A percentile compares a stretch with the other conserved stretches of the same genome.
phyloP scores from a whole-genome alignment of 441 rosid genomes.

The Croton setiger region DNA sequence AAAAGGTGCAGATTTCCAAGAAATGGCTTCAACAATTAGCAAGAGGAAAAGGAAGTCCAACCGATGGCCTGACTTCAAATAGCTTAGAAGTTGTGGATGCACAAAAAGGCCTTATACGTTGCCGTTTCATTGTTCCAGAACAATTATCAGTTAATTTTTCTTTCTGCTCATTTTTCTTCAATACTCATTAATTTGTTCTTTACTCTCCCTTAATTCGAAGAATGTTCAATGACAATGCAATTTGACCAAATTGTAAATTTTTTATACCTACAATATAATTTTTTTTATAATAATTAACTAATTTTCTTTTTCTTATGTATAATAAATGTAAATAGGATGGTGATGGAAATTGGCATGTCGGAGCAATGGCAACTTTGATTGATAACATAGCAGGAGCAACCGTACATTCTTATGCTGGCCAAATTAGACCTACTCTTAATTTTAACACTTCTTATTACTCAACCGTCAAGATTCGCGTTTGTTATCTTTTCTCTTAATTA shows the following conservation, averaged over 20 bases:
- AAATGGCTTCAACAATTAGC: conserved; percentile 24
- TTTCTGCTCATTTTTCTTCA: no score
- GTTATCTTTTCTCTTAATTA: neutral
- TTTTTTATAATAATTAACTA: no score
- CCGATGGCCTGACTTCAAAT: conserved; percentile 20
- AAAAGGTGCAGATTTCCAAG: neutral
- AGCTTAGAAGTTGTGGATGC: conserved; percentile 26
- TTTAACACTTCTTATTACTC: conserved; percentile 46
- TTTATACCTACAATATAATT: no score
- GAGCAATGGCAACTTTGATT: conserved; percentile 48
- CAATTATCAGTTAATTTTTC: conserved; percentile 26
- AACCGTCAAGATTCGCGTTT: conserved; percentile 46
- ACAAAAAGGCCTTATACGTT: conserved; percentile 27
- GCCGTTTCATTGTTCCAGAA: conserved; percentile 34
- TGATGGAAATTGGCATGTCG: conserved; percentile 55
- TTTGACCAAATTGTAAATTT: no score
- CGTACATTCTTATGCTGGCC: conserved; percentile 33
- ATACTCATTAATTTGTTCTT: neutral
- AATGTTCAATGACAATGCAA: no score
- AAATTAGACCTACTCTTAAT: conserved; percentile 34
- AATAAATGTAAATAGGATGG: conserved; percentile 29
- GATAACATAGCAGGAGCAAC: conserved; percentile 48
- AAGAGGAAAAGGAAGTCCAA: conserved; percentile 15
- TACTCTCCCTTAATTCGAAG: no score
- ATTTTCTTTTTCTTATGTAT: neutral